Evolutionary conservation across 208 protist genomes (phyloP).

Genomic region (Trypanosoma platydactyli): DNA sequence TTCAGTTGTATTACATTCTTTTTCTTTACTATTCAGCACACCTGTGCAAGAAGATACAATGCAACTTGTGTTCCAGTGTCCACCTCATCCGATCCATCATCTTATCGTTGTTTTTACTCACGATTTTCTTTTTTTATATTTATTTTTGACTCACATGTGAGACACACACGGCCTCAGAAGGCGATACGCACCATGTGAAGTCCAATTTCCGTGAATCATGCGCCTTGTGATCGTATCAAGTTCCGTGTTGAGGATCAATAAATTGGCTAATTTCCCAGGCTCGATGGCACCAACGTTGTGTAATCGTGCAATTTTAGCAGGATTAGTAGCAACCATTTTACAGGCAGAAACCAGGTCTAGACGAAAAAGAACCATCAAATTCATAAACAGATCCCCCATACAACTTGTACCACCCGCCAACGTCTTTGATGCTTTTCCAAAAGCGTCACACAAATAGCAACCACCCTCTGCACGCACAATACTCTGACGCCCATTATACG

Average conservation of each 20-base stretch:
- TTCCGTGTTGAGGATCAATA: constrained; percentile 59
- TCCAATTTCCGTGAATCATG: constrained; percentile 27
- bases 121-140: not conserved
- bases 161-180: constrained; percentile 52
- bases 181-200: constrained; percentile 40
- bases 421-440: constrained; percentile 46
- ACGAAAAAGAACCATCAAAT: constrained; percentile 54
- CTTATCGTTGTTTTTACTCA: not conserved
- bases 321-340: constrained; percentile 54
- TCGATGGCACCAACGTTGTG: constrained; percentile 47
- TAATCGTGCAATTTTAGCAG: constrained; percentile 55
- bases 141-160: constrained; percentile 35
- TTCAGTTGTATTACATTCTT: no score
- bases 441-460: constrained; percentile 58
- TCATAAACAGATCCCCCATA: constrained; percentile 66
- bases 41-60: no score
- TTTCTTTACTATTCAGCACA: no score
- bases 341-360: constrained; percentile 56
- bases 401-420: constrained; percentile 60
- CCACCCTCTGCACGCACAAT: constrained; percentile 58
- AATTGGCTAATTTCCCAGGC: constrained; percentile 51
- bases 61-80: constrained; percentile 11
- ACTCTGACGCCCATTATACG: constrained; percentile 61
- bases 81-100: constrained; percentile 16
- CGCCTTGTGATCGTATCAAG: constrained; percentile 48